phyloP scores from a whole-genome alignment of 2,329 filamentous ascomycete species.

The Cucurbitaria berberidis region DNA sequence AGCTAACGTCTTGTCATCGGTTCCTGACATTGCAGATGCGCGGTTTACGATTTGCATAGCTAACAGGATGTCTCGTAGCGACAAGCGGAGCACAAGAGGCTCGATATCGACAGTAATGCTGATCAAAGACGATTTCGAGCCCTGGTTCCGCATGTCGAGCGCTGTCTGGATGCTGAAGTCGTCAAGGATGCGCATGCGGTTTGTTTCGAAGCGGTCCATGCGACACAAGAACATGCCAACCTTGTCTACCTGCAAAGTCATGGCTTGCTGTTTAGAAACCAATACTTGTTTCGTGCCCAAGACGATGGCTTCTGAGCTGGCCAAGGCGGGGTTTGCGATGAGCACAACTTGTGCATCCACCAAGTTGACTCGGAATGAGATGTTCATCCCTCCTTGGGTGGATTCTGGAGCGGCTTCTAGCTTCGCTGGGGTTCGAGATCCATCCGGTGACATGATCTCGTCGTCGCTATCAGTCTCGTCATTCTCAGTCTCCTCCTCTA shows the following conservation, averaged over 20 bases:
- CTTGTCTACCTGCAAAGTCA: slow-evolving; percentile 91
- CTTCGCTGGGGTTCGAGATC: slow-evolving; percentile 28
- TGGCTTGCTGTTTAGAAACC: slow-evolving; percentile 89
- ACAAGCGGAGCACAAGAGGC: slow-evolving; percentile 86
- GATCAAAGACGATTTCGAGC: slow-evolving; percentile 66
- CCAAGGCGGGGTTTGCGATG: slow-evolving; percentile 89
- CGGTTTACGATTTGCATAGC: slow-evolving; percentile 91
- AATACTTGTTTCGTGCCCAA: slow-evolving; percentile 92
- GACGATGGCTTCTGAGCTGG: slow-evolving; percentile 94
- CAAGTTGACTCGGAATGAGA: slow-evolving; percentile 90
- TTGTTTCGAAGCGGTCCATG: slow-evolving; percentile 97
- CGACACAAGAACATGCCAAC: slow-evolving; percentile 98
- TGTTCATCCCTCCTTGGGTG: slow-evolving; percentile 63
- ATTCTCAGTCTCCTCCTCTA: slow-evolving; percentile 66
- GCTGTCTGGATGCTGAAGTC: slow-evolving; percentile 93
- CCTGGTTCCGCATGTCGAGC: slow-evolving; percentile 74
- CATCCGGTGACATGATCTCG: slow-evolving; percentile 45
- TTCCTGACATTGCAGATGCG: slow-evolving; percentile 83
- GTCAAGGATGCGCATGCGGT: slow-evolving; percentile 87
- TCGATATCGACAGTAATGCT: slow-evolving; percentile 89
- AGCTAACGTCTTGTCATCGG: slow-evolving; percentile 53
- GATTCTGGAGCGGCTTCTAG: slow-evolving; percentile 32
- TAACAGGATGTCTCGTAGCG: slow-evolving; percentile 90
- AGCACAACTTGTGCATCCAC: slow-evolving; percentile 96
- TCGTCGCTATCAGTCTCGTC: slow-evolving; percentile 49